These are phyloP conservation scores for Ballota nigra DNA, from an alignment of 257 asterid species.

Conservation along the genomic window DNA sequence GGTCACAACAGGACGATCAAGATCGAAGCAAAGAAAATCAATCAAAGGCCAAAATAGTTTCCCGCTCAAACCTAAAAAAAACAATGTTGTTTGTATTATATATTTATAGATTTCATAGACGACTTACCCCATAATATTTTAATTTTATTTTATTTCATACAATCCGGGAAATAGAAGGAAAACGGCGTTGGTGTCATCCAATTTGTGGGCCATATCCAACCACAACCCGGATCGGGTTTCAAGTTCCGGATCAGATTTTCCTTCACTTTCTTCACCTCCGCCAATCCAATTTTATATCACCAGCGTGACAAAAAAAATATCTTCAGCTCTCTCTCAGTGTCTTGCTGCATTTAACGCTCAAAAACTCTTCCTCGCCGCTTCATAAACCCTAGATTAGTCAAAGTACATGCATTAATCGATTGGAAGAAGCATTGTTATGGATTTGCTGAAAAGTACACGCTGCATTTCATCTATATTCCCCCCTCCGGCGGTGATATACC, in stretches of 20 bases:
- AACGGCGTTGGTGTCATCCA: not conserved
- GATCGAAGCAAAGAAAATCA: too few relatives aligned
- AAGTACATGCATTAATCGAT: constrained; percentile 21
- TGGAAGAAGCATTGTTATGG: constrained; percentile 42
- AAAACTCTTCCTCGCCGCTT: not conserved
- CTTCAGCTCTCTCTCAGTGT: constrained; percentile 21
- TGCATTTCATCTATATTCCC: constrained; percentile 53
- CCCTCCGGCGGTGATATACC: constrained; percentile 40
- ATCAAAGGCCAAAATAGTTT: too few relatives aligned
- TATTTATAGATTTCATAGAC: too few relatives aligned
- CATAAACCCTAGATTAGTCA: constrained; percentile 12
- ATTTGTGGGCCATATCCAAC: not conserved
- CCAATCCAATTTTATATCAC: constrained; percentile 28
- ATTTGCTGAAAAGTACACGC: constrained; percentile 46
- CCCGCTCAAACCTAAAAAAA: too few relatives aligned
- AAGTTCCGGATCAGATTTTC: constrained; percentile 19
- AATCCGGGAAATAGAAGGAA: too few relatives aligned
- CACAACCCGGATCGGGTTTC: constrained; percentile 9
- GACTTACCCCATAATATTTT: too few relatives aligned
- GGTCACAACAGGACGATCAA: too few relatives aligned
- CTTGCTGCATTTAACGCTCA: not conserved
- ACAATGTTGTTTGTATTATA: too few relatives aligned
- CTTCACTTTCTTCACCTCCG: not conserved
- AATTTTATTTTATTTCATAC: too few relatives aligned
- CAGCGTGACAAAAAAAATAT: constrained; percentile 13